Percentiles rank a stretch among this genome's conserved stretches.
Conservation (phyloP, 176 grass and related monocot species). For the Oryza brachyantha region DNA sequence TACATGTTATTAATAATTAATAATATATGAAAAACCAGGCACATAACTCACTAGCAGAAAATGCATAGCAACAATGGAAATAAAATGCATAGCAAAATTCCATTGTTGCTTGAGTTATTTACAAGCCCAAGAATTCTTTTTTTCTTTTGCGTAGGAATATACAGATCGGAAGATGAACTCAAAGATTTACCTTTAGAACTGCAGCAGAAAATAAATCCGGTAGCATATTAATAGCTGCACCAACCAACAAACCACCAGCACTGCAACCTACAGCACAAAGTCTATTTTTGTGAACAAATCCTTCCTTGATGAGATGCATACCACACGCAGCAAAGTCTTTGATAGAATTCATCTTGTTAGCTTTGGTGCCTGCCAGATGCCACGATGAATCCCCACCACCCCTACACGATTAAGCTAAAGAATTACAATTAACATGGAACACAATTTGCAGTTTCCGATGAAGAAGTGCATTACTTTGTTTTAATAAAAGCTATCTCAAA, state of each 20-base stretch:
- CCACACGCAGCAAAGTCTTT: constrained; percentile 77
- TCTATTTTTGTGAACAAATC: constrained; percentile 72
- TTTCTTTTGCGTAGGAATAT: neutral
- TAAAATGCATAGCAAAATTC: neutral
- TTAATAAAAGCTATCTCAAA: neutral
- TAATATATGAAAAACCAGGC: neutral
- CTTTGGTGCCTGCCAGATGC: constrained; percentile 77
- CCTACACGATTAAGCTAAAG: constrained; percentile 48
- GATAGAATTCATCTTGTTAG: constrained; percentile 82
- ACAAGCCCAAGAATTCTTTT: constrained; percentile 1
- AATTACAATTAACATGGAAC: constrained; percentile 26
- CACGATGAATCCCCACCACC: constrained; percentile 65
- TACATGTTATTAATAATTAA: constrained; percentile 21
- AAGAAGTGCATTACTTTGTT: constrained; percentile 8
- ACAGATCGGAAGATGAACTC: neutral
- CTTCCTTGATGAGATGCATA: constrained; percentile 73
- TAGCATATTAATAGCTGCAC: constrained; percentile 66
- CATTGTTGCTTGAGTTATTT: neutral
- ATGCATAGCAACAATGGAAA: neutral
- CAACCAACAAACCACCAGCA: constrained; percentile 80
- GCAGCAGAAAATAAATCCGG: constrained; percentile 85
- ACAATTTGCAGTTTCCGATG: neutral
- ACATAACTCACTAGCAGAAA: constrained; percentile 4
- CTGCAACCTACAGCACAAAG: constrained; percentile 83
- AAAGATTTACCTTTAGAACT: constrained; percentile 74